Evolutionary conservation across 2,329 filamentous ascomycete species (phyloP).

Genomic region (Coniochaeta sp.): DNA sequence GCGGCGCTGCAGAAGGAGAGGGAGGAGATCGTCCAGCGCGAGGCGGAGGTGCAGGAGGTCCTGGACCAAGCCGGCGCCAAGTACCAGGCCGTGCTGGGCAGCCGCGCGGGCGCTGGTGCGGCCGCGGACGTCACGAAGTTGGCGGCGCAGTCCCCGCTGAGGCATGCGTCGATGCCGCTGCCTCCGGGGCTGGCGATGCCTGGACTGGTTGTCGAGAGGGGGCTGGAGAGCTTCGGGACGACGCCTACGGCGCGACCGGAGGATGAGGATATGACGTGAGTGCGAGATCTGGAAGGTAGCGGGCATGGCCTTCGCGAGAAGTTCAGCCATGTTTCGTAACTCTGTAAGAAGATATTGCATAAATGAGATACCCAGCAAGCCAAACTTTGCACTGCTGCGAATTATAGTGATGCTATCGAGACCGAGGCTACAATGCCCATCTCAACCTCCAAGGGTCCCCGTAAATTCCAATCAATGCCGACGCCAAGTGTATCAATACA

Average conservation of each 20-base stretch:
- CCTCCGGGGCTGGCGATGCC: constrained; percentile 8
- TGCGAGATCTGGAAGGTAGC: too few species aligned
- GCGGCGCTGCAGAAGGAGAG: constrained; percentile 63
- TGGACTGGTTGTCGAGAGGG: constrained; percentile 25
- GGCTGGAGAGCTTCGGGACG: constrained; percentile 39
- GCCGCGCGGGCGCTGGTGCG: constrained; percentile 1
- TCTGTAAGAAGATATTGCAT: neutral
- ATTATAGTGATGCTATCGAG: neutral
- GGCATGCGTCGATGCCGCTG: constrained; percentile 7
- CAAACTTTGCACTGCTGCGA: neutral
- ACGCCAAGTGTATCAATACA: constrained; percentile 3
- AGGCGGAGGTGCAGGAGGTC: constrained; percentile 72
- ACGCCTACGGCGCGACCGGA: constrained; percentile 28
- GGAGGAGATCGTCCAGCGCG: constrained; percentile 57
- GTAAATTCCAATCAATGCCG: constrained; percentile 1
- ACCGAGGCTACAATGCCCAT: neutral
- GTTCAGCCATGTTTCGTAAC: neutral
- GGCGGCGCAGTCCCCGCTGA: constrained; percentile 21
- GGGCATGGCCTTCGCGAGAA: too few species aligned
- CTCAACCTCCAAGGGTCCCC: neutral
- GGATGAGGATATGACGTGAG: constrained; percentile 15
- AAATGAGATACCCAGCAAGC: constrained; percentile 1
- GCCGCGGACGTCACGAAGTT: constrained; percentile 10
- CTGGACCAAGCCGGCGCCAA: constrained; percentile 73
- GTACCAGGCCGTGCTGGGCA: constrained; percentile 37